Evolutionary conservation across 2,329 filamentous ascomycete genomes (phyloP).

Genomic region (Cladosporium sp.): DNA sequence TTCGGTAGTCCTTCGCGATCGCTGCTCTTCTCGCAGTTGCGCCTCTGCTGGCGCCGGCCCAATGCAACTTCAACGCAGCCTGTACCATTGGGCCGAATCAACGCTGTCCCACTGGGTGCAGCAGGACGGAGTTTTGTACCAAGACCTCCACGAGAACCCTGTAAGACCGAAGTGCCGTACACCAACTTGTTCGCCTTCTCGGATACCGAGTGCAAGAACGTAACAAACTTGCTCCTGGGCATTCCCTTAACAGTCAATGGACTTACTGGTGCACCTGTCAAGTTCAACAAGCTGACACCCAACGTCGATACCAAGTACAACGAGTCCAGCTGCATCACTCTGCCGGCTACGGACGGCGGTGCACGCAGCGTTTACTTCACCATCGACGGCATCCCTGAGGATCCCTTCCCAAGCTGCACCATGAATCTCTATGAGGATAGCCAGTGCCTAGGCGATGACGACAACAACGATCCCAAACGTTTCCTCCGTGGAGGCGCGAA

Average conservation of each 20-base stretch:
- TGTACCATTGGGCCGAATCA: too few relatives aligned
- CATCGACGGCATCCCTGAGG: not conserved
- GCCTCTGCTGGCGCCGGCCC: too few relatives aligned
- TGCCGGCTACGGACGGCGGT: not conserved
- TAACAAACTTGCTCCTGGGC: not conserved
- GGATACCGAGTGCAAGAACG: not conserved
- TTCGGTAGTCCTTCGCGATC: too few relatives aligned
- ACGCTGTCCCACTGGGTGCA: too few relatives aligned
- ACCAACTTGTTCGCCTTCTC: not conserved
- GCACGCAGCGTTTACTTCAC: not conserved
- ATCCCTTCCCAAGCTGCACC: not conserved
- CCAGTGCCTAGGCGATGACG: not conserved
- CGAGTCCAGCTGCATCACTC: not conserved
- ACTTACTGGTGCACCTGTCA: not conserved
- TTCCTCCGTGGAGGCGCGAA: not conserved
- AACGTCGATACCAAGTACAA: not conserved
- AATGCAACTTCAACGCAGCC: too few relatives aligned
- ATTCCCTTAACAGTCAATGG: not conserved
- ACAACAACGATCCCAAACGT: not conserved
- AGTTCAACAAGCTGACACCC: not conserved
- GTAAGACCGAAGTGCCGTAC: slow-evolving; percentile 2
- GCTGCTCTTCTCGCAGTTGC: too few relatives aligned
- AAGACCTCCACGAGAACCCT: too few relatives aligned
- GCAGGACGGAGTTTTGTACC: too few relatives aligned
- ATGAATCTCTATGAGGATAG: not conserved